Conservation (phyloP, 768 basidiomycete species). For the Serendipita sp. region DNA sequence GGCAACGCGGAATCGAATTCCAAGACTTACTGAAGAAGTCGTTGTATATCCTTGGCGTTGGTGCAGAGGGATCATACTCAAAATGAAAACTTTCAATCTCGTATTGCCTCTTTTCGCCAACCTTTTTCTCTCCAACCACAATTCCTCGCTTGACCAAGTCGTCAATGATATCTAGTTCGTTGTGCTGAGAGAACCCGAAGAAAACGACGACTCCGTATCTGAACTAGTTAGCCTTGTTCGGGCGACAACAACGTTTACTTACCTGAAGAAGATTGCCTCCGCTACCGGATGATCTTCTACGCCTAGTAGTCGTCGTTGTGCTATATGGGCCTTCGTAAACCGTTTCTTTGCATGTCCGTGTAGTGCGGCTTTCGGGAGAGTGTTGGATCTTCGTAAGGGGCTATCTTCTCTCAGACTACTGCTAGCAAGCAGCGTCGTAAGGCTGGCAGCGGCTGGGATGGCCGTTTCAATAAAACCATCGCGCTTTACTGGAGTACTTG, state of each 20-base stretch:
- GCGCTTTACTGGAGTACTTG: conserved; percentile 1
- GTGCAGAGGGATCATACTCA: conserved; percentile 73
- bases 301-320: not conserved
- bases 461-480: conserved; percentile 2
- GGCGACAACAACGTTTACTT: not conserved
- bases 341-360: not conserved
- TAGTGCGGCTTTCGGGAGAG: conserved; percentile 9
- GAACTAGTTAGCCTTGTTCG: conserved; percentile 14
- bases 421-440: not conserved
- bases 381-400: conserved; percentile 10
- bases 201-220: conserved; percentile 79
- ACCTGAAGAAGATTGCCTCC: conserved; percentile 66
- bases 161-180: conserved; percentile 73
- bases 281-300: conserved; percentile 37
- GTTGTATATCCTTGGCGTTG: conserved; percentile 85
- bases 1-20: not conserved
- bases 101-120: conserved; percentile 30
- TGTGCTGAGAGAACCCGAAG: conserved; percentile 65
- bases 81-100: conserved; percentile 91
- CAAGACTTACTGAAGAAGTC: conserved; percentile 75
- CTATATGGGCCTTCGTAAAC: conserved; percentile 5
- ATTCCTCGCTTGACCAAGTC: conserved; percentile 62
- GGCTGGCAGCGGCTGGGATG: not conserved
- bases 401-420: not conserved
- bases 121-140: conserved; percentile 47